These are phyloP conservation scores for Xylaria sp. DNA, from an alignment of 2,329 filamentous ascomycete genomes.

Conservation along the genomic window DNA sequence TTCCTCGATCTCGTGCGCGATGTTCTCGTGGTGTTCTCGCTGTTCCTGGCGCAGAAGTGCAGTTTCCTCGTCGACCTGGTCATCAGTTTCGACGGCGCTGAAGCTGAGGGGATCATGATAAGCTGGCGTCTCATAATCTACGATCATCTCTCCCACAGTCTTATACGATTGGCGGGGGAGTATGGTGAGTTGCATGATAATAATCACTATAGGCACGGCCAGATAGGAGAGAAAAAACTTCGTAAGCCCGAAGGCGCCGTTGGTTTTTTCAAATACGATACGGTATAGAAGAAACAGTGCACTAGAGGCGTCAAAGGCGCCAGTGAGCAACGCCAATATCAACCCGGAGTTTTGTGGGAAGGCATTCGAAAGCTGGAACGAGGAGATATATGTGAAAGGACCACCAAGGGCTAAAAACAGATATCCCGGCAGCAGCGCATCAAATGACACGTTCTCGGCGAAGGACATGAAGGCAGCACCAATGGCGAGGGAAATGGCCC, in stretches of 20 bases:
- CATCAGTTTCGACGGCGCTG: slow-evolving; percentile 55
- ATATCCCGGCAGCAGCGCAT: slow-evolving; percentile 80
- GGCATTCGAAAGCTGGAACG: slow-evolving; percentile 85
- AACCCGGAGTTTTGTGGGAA: slow-evolving; percentile 81
- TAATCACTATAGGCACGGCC: slow-evolving; percentile 73
- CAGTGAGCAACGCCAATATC: slow-evolving; percentile 83
- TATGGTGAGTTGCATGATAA: slow-evolving; percentile 73
- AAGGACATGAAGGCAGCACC: slow-evolving; percentile 81
- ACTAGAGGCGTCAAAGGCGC: slow-evolving; percentile 85
- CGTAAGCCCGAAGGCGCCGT: slow-evolving; percentile 67
- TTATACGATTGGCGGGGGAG: slow-evolving; percentile 85
- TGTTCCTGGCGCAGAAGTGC: slow-evolving; percentile 66
- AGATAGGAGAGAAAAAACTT: slow-evolving; percentile 80
- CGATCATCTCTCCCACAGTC: slow-evolving; percentile 83
- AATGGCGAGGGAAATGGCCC: slow-evolving; percentile 72
- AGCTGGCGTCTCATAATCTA: slow-evolving; percentile 70
- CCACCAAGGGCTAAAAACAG: slow-evolving; percentile 81
- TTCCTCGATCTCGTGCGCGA: slow-evolving; percentile 77
- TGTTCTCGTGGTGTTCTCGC: slow-evolving; percentile 67
- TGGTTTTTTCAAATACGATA: slow-evolving; percentile 71
- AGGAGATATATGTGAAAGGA: slow-evolving; percentile 83
- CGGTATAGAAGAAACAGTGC: slow-evolving; percentile 81
- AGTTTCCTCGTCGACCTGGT: slow-evolving; percentile 69
- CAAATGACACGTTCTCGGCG: slow-evolving; percentile 72
- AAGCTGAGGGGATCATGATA: slow-evolving; percentile 48